Evolutionary conservation across 2,329 filamentous ascomycete species (phyloP).

Genomic region (Rhynchosporium agropyri): DNA sequence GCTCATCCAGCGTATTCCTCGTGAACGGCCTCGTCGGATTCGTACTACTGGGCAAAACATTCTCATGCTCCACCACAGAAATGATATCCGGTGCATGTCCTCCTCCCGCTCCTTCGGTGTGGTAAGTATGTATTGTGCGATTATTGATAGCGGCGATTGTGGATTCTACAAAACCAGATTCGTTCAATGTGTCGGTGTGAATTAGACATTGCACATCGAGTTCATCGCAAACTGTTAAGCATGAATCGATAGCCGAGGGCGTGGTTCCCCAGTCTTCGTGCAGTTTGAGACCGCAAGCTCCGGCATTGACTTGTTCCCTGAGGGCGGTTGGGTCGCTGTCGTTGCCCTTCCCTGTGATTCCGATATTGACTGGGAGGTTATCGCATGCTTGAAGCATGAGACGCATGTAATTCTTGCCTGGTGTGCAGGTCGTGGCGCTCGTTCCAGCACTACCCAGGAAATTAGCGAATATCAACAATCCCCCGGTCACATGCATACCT

Average conservation of each 20-base stretch:
- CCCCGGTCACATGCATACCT: conserved; percentile 53
- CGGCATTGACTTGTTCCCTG: conserved; percentile 78
- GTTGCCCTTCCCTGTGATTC: conserved; percentile 93
- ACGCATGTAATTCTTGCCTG: conserved; percentile 77
- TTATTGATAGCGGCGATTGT: conserved; percentile 84
- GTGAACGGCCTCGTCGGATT: conserved; percentile 93
- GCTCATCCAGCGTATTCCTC: conserved; percentile 89
- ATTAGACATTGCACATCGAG: conserved; percentile 92
- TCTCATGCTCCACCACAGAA: conserved; percentile 82
- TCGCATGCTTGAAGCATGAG: conserved; percentile 92
- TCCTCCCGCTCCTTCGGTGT: conserved; percentile 93
- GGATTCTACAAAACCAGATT: conserved; percentile 94
- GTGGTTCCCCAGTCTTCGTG: conserved; percentile 97
- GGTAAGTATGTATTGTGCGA: conserved; percentile 93
- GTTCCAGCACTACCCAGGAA: conserved; percentile 68
- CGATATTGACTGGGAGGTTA: conserved; percentile 78
- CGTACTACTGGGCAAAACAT: conserved; percentile 87
- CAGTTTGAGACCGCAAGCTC: conserved; percentile 87
- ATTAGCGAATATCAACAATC: conserved; percentile 8
- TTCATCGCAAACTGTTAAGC: conserved; percentile 83
- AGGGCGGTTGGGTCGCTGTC: conserved; percentile 73
- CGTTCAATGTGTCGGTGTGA: conserved; percentile 94
- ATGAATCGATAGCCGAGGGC: conserved; percentile 87
- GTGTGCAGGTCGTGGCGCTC: conserved; percentile 91
- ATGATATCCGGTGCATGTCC: conserved; percentile 97